phyloP scores from a whole-genome alignment of 1,284 basidiomycete species.

The Ceratobasidium sp. region DNA sequence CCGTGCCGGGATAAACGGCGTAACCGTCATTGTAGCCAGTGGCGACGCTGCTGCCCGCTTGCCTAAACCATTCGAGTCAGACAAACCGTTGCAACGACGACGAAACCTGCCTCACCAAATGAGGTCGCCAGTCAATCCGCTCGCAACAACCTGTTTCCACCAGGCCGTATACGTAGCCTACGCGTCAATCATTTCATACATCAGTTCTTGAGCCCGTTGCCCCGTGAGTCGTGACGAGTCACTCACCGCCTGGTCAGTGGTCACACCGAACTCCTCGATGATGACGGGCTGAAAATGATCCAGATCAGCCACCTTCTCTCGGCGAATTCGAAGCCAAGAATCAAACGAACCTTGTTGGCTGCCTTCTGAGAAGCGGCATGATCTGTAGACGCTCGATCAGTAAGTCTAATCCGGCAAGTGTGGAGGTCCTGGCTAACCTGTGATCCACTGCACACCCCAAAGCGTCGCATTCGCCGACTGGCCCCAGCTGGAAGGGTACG shows the following conservation, averaged over 20 bases:
- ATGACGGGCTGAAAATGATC: conserved; percentile 65
- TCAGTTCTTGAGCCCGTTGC: conserved; percentile 1
- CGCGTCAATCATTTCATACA: not conserved
- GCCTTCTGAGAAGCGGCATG: conserved; percentile 67
- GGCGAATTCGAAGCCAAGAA: not conserved
- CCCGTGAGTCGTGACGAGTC: not conserved
- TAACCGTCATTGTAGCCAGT: conserved; percentile 65
- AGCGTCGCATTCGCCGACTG: conserved; percentile 56
- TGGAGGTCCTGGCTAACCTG: not conserved
- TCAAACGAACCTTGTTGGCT: conserved; percentile 60
- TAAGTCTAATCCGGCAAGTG: not conserved
- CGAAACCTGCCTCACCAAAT: not conserved
- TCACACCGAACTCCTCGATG: conserved; percentile 68
- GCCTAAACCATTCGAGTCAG: conserved; percentile 69
- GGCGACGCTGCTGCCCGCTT: conserved; percentile 54
- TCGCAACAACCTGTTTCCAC: conserved; percentile 65
- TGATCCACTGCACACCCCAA: conserved; percentile 61
- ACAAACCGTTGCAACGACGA: not conserved
- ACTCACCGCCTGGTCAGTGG: conserved; percentile 57
- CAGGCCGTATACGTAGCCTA: conserved; percentile 64
- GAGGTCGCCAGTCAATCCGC: conserved; percentile 63
- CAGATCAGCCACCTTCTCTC: not conserved
- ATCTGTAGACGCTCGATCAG: conserved; percentile 60
- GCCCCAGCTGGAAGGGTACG: conserved; percentile 47
- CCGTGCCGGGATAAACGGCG: conserved; percentile 58